Percentiles rank a stretch among this genome's conserved stretches.
phyloP scores from a whole-genome alignment of 2,329 filamentous ascomycete species.

The Ilyonectria destructans region DNA sequence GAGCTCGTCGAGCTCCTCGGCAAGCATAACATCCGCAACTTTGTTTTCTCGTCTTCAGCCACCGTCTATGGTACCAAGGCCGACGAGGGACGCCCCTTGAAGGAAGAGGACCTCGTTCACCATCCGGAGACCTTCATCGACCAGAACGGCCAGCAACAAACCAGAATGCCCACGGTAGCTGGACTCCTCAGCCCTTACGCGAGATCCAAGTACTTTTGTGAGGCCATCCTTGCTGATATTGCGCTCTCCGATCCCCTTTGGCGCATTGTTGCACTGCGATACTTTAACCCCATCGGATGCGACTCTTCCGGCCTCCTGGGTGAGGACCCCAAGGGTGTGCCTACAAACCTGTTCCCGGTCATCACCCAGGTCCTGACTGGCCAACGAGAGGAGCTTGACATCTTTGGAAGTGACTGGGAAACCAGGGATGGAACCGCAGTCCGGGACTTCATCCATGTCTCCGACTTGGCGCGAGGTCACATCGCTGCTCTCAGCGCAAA shows the following conservation, averaged over 20 bases:
- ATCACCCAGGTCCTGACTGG: slow-evolving; percentile 75
- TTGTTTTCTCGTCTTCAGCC: slow-evolving; percentile 79
- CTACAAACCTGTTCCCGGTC: slow-evolving; percentile 77
- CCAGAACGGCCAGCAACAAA: slow-evolving; percentile 57
- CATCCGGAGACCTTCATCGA: slow-evolving; percentile 63
- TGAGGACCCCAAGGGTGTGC: slow-evolving; percentile 74
- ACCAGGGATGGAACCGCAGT: slow-evolving; percentile 77
- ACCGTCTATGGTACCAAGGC: slow-evolving; percentile 76
- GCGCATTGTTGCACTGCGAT: slow-evolving; percentile 75
- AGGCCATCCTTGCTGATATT: slow-evolving; percentile 76
- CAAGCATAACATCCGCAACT: slow-evolving; percentile 74
- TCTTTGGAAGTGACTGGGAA: slow-evolving; percentile 78
- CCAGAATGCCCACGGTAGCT: slow-evolving; percentile 41
- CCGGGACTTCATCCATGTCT: slow-evolving; percentile 79
- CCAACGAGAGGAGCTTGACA: slow-evolving; percentile 66
- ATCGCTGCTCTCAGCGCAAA: slow-evolving; percentile 69
- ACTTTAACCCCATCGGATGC: slow-evolving; percentile 80
- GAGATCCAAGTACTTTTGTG: slow-evolving; percentile 78
- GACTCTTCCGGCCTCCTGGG: slow-evolving; percentile 76
- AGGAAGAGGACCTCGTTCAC: slow-evolving; percentile 60
- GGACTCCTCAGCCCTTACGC: slow-evolving; percentile 78
- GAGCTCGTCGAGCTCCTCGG: slow-evolving; percentile 72
- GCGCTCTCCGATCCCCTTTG: slow-evolving; percentile 73
- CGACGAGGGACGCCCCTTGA: slow-evolving; percentile 65
- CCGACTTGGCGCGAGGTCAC: slow-evolving; percentile 76